These are phyloP conservation scores for Cladosporium halotolerans DNA, from an alignment of 2,329 filamentous ascomycete species.

Conservation along the genomic window DNA sequence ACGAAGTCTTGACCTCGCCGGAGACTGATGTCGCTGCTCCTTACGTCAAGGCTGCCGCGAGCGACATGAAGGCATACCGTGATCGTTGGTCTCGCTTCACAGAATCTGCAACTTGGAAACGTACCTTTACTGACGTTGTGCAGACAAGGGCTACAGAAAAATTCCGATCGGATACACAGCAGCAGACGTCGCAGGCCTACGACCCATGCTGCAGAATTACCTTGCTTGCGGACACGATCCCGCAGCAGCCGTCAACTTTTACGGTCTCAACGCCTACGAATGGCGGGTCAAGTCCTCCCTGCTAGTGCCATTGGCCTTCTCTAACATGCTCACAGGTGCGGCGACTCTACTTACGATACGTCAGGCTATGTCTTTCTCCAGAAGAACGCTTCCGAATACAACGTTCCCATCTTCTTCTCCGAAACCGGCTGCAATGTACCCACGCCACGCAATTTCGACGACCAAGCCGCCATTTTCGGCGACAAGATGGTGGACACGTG, in stretches of 20 bases:
- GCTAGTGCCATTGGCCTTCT: neutral
- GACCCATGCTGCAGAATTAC: conserved; percentile 64
- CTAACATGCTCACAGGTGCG: conserved; percentile 31
- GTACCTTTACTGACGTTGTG: neutral
- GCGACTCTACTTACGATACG: conserved; percentile 45
- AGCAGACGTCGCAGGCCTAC: conserved; percentile 68
- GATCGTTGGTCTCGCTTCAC: conserved; percentile 50
- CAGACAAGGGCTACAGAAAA: conserved; percentile 62
- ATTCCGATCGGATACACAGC: conserved; percentile 85
- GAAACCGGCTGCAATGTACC: conserved; percentile 76
- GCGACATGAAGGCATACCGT: conserved; percentile 78
- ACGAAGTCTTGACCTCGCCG: conserved; percentile 66
- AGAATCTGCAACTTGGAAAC: neutral
- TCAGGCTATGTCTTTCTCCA: conserved; percentile 68
- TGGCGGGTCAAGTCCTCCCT: conserved; percentile 7
- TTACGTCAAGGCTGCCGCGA: conserved; percentile 73
- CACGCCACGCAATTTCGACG: conserved; percentile 57
- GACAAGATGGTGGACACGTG: conserved; percentile 62
- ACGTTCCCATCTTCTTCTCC: conserved; percentile 83
- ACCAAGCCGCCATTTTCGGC: conserved; percentile 73
- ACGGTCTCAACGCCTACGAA: conserved; percentile 63
- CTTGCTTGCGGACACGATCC: conserved; percentile 68
- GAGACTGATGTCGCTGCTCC: conserved; percentile 61
- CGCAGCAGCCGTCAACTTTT: conserved; percentile 72
- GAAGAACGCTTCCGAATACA: conserved; percentile 60